Base-by-base conservation (phyloP, 1,139 yeast genomes). In the Scheffersomyces parashehatae region DNA sequence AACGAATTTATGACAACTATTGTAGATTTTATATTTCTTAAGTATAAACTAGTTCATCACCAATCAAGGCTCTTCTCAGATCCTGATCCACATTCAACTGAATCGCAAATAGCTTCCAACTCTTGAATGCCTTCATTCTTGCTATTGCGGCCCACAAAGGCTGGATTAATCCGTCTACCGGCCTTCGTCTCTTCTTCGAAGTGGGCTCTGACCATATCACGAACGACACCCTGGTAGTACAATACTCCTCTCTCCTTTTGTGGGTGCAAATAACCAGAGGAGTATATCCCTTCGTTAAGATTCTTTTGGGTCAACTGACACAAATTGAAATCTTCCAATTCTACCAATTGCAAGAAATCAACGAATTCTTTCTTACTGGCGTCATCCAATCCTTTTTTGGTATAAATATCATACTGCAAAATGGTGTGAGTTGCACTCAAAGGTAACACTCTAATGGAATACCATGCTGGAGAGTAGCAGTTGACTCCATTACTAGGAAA, bases 381-480 rank as follows among this genome's bases (percentile, higher is more conserved):
- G 29, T 77, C 75, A 29, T 68, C 70, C 41, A 79, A 58, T 8
- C 85, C 85, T 59, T 79, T 80, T 65, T 81, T 81, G 46, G 84
- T 77, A 63, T 75, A 81, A 44, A 81, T 77, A 54, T 81, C 85
- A 54, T 81, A 81, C 56, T 79, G 83, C 52, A 81, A 68, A 29
- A 81, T 66, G 12, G 85, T 81, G 54, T 72, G 79, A 35, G 71
- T 68, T 9, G 84, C 79, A 35, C 73, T 55, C 15, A 75, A 56
- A 32, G 85, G 85, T 48, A 80, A 66, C 3, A 81, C 85, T 55
- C 85, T 67, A 49, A 81, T 80, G 3, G 82, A 75, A 60, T 81
- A 81, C 83, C 83, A 81, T 5, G 85, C 85, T 49, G 85, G 85
- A 0, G 85, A 80, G 56, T 81, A 81, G 56, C 85, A 80, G 60